phyloP scores from a whole-genome alignment of 2,329 filamentous ascomycete genomes.

The Parastagonospora avenae region DNA sequence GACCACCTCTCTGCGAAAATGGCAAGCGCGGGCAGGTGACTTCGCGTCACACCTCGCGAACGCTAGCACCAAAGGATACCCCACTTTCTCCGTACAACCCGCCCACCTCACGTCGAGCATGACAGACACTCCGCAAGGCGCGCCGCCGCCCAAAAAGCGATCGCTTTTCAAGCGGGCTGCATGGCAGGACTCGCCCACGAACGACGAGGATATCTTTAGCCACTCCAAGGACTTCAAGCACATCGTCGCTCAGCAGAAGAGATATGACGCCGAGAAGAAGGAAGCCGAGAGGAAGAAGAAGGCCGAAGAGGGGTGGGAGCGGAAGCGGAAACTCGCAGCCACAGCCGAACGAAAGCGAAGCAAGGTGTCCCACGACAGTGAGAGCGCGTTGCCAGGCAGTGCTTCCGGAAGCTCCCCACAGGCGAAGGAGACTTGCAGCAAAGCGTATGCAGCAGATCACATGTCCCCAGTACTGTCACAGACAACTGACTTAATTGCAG shows the following conservation, averaged over 20 bases:
- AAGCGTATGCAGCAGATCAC: conserved; percentile 18
- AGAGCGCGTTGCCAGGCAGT: conserved; percentile 10
- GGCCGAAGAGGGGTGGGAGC: not conserved
- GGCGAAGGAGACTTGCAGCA: conserved; percentile 12
- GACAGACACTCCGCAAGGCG: conserved; percentile 26
- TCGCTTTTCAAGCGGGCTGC: conserved; percentile 62
- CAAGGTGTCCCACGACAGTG: conserved; percentile 26
- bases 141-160: conserved; percentile 47
- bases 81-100: not conserved
- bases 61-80: not conserved
- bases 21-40: conserved; percentile 1
- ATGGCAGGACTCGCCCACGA: conserved; percentile 52
- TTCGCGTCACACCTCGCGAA: conserved; percentile 2
- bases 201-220: conserved; percentile 49
- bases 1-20: conserved; percentile 4
- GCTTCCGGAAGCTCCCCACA: conserved; percentile 13
- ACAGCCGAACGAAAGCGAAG: conserved; percentile 17
- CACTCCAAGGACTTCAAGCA: conserved; percentile 48
- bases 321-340: too few relatives aligned
- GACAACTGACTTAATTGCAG: conserved; percentile 15
- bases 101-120: conserved; percentile 13
- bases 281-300: not conserved
- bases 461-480: too few relatives aligned
- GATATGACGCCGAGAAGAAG: conserved; percentile 27
- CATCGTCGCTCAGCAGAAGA: conserved; percentile 47